Conservation (phyloP, 2,329 filamentous ascomycete genomes). For the Penicillium capsulatum region DNA sequence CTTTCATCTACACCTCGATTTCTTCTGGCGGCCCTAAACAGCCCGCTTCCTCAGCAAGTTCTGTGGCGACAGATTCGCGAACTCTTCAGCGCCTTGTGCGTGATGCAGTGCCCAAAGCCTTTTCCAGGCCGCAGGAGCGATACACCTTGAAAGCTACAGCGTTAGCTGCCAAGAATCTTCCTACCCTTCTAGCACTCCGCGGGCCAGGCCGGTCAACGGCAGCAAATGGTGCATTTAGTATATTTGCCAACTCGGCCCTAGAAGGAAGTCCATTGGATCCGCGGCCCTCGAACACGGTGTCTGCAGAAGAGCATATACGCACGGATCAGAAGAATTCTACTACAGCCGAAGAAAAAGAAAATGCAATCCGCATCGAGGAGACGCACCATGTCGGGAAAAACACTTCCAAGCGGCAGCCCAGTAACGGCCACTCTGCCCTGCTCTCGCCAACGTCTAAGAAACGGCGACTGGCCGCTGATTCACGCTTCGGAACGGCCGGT, state of each 20-base stretch:
- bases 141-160: constrained; percentile 66
- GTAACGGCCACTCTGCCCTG: constrained; percentile 2
- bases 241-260: constrained; percentile 64
- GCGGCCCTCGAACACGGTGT: constrained; percentile 34
- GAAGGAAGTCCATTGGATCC: constrained; percentile 51
- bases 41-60: constrained; percentile 26
- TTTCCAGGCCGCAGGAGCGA: constrained; percentile 69
- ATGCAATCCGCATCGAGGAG: constrained; percentile 1
- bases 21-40: constrained; percentile 41
- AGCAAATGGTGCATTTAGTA: constrained; percentile 72
- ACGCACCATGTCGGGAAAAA: not conserved
- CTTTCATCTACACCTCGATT: constrained; percentile 65
- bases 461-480: constrained; percentile 58
- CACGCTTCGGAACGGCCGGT: constrained; percentile 65
- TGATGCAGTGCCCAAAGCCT: constrained; percentile 75
- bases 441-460: constrained; percentile 49
- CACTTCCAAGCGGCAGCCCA: constrained; percentile 8
- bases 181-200: constrained; percentile 63
- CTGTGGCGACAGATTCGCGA: constrained; percentile 49
- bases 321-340: constrained; percentile 6
- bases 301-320: constrained; percentile 29
- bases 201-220: constrained; percentile 67
- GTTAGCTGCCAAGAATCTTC: constrained; percentile 66
- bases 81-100: constrained; percentile 68
- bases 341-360: constrained; percentile 15